Evolutionary conservation across 2,329 filamentous ascomycete genomes (phyloP).

Genomic region (Claviceps pusilla): DNA sequence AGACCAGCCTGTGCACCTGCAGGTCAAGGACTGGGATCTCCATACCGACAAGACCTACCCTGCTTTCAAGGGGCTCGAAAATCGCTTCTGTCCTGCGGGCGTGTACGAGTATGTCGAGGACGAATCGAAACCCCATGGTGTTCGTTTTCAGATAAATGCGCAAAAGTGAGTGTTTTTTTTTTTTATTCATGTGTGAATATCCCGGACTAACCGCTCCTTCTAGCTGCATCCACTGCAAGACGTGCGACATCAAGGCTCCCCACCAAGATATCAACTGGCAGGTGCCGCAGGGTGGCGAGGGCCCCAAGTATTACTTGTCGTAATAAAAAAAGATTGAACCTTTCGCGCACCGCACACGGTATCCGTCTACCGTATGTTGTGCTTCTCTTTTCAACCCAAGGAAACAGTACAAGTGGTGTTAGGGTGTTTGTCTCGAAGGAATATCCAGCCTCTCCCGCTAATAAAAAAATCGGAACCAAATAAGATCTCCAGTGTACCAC

Average conservation of each 20-base stretch:
- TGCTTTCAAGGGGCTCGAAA: slow-evolving; percentile 81
- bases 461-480: too few species aligned
- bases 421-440: too few species aligned
- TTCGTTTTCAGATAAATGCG: slow-evolving; percentile 92
- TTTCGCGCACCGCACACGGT: too few species aligned
- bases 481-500: too few species aligned
- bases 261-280: slow-evolving; percentile 96
- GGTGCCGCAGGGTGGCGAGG: slow-evolving; percentile 81
- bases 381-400: too few species aligned
- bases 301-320: slow-evolving; percentile 59
- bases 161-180: slow-evolving; percentile 64
- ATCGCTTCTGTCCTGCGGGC: slow-evolving; percentile 89
- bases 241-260: slow-evolving; percentile 96
- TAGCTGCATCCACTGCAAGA: slow-evolving; percentile 98
- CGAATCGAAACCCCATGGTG: slow-evolving; percentile 66
- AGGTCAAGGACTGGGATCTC: slow-evolving; percentile 88
- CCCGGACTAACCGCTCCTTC: neutral
- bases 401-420: neutral
- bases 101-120: slow-evolving; percentile 99
- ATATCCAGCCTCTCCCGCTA: too few species aligned
- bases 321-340: slow-evolving; percentile 11
- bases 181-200: neutral
- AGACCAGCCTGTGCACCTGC: slow-evolving; percentile 90
- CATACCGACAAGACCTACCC: slow-evolving; percentile 76
- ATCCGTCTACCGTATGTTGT: neutral